These are phyloP conservation scores for Aspergillus hortae DNA, from an alignment of 2,329 filamentous ascomycete genomes.

Conservation along the genomic window DNA sequence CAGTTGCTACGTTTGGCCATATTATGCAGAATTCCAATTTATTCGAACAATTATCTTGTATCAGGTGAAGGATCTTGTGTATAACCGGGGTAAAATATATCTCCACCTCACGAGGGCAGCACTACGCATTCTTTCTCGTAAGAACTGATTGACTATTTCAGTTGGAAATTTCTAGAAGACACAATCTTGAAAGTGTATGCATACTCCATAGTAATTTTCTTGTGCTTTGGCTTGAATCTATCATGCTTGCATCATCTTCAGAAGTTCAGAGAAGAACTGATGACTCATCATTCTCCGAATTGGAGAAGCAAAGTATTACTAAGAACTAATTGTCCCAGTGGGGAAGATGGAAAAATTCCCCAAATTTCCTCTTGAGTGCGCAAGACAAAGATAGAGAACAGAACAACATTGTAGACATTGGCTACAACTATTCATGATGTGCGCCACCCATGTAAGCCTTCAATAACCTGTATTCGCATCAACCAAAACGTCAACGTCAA, in stretches of 20 bases:
- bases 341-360: neutral
- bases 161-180: no score
- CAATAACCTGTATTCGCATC: no score
- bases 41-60: neutral
- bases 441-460: no score
- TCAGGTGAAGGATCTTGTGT: neutral
- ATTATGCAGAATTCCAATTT: no score
- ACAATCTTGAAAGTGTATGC: slow-evolving; percentile 2
- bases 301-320: neutral
- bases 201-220: no score
- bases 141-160: no score
- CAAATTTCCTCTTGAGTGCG: neutral
- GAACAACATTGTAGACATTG: no score
- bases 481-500: no score
- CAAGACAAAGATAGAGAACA: no score
- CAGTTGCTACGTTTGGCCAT: no score
- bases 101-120: neutral
- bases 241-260: neutral
- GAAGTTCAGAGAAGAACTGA: slow-evolving; percentile 24
- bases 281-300: slow-evolving; percentile 2
- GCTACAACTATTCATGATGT: no score
- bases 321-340: neutral
- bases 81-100: neutral
- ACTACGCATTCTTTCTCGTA: no score
- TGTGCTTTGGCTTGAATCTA: neutral